Evolutionary conservation across 2,329 filamentous ascomycete genomes (phyloP).

Genomic region (Hypomyces rosellus): DNA sequence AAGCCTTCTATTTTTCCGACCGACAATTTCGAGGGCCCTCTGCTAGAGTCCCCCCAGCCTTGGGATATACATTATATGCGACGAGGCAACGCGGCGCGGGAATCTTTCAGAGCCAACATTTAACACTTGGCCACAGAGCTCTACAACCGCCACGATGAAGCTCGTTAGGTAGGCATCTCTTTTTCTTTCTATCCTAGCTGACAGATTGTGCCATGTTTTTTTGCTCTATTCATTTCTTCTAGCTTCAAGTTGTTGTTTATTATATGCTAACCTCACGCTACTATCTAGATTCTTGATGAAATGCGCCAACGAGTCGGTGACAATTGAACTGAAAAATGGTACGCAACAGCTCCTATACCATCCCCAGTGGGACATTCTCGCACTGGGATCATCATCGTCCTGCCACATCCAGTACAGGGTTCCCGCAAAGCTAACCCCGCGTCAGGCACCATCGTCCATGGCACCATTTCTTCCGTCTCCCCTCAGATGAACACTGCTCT

Average conservation of each 20-base stretch:
- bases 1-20: constrained; percentile 24
- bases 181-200: background rate
- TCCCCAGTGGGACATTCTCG: too few species aligned
- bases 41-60: constrained; percentile 8
- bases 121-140: constrained; percentile 6
- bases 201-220: too few species aligned
- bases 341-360: constrained; percentile 17
- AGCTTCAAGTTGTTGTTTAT: constrained; percentile 11
- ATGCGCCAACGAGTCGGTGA: constrained; percentile 97
- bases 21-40: constrained; percentile 21
- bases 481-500: constrained; percentile 98
- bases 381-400: too few species aligned
- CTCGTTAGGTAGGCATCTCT: constrained; percentile 72
- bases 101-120: constrained; percentile 7
- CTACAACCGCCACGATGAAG: constrained; percentile 67
- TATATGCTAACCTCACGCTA: constrained; percentile 20
- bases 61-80: constrained; percentile 6
- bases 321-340: constrained; percentile 98
- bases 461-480: constrained; percentile 93
- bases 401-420: background rate
- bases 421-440: constrained; percentile 1
- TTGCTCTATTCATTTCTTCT: background rate
- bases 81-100: constrained; percentile 9
- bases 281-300: constrained; percentile 89
- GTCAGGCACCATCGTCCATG: constrained; percentile 86